Base-by-base conservation (phyloP, 2,329 filamentous ascomycete genomes). In the Neonectria punicea region DNA sequence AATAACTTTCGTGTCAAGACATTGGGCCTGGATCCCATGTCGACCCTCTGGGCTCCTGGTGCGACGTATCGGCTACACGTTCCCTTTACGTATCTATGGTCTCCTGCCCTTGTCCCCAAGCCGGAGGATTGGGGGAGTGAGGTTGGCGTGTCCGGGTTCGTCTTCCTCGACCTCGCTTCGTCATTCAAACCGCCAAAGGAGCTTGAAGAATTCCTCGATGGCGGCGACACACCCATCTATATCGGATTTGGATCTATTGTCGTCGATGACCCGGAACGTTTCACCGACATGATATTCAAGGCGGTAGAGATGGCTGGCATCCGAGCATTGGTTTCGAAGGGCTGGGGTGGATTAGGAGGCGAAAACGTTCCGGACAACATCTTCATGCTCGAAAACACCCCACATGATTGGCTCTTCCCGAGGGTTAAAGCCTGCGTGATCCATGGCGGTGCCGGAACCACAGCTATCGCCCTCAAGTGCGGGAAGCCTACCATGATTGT, bases 171-270 rank as follows among this genome's bases (percentile, higher is more conserved):
- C 61, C 82, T 89, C 10, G 89, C 90, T 8, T 86, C 87, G 4
- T 81, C 83, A 1, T 92, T 88, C 71, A 79, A 83, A 20, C 90
- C 90, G 0, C 87, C 89, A 0, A 77, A 83, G 2, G 82, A 84
- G 0, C 80, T 92, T 0, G 77, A 80, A 2, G 75, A 82, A 8
- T 92, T 92, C 59, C 76, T 92, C 6, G 80, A 82, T 20, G 81
- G 79, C 5, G 88, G 87, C 1, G 84, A 88, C 1, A 80, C 83
- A 3, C 90, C 91, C 0, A 82, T 93, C 1, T 93, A 93, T 67
- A 92, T 93, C 54, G 92, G 92, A 0, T 93, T 93, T 68, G 92
- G 92, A 0, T 91, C 88, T 0, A 93, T 93, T 62, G 90, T 93
- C 0, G 89, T 93, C 1, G 90, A 93, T 58, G 88, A 93, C 70